Evolutionary conservation across 345 rosid species (phyloP).

Genomic region (Hibiscus trionum): DNA sequence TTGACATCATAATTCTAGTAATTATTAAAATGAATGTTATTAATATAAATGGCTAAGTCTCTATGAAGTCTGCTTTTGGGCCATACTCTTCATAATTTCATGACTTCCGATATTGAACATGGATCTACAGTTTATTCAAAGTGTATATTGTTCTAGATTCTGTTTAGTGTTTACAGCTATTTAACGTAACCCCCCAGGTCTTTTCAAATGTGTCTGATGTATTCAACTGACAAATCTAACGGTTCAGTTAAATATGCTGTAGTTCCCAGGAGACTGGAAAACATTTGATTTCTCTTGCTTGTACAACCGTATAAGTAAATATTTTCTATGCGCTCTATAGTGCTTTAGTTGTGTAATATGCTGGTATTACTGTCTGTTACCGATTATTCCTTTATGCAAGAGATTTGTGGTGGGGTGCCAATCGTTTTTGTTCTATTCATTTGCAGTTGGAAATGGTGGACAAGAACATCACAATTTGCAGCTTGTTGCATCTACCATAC

Average conservation of each 20-base stretch:
- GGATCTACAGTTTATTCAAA: background rate
- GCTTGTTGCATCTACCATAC: conserved; percentile 29
- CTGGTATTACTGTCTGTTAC: background rate
- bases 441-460: conserved; percentile 39
- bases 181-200: background rate
- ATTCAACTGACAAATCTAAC: background rate
- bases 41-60: background rate
- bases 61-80: background rate
- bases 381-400: background rate
- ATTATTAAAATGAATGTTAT: background rate
- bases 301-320: background rate
- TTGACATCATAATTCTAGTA: conserved; percentile 11
- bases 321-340: background rate
- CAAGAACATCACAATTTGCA: conserved; percentile 41
- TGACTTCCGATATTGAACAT: background rate
- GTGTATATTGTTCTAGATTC: background rate
- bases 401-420: background rate
- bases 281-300: background rate
- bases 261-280: background rate
- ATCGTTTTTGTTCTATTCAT: conserved; percentile 13
- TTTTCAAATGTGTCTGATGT: background rate
- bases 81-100: background rate
- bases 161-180: conserved; percentile 5
- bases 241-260: background rate
- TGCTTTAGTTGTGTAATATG: background rate